A percentile compares a stretch with the other conserved stretches of the same genome.
Evolutionary conservation across 768 basidiomycete genomes (phyloP).

Genomic region (Amanita muscaria): DNA sequence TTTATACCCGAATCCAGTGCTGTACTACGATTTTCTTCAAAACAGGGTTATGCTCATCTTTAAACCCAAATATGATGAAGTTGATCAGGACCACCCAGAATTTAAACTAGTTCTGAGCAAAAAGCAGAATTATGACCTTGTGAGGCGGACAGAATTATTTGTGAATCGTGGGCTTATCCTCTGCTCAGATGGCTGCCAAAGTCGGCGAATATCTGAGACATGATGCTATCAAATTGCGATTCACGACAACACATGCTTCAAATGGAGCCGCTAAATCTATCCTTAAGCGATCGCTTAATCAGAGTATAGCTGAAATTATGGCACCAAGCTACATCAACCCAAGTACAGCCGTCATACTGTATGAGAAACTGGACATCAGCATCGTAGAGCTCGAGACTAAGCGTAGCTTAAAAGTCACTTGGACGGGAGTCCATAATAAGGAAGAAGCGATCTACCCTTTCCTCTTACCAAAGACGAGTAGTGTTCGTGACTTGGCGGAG

Average conservation of each 20-base stretch:
- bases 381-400: constrained; percentile 99
- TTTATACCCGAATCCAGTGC: constrained; percentile 81
- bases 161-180: constrained; percentile 11
- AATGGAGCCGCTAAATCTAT: constrained; percentile 81
- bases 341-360: constrained; percentile 82
- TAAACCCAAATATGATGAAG: constrained; percentile 87
- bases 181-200: constrained; percentile 73
- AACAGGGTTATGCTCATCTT: constrained; percentile 95
- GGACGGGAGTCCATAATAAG: constrained; percentile 96
- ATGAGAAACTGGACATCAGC: constrained; percentile 94
- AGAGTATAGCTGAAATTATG: constrained; percentile 94
- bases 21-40: constrained; percentile 97
- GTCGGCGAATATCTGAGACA: constrained; percentile 87
- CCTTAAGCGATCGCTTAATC: constrained; percentile 88
- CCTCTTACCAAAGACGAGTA: constrained; percentile 94
- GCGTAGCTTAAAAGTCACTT: constrained; percentile 89
- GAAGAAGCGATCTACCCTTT: constrained; percentile 88
- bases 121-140: constrained; percentile 97
- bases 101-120: constrained; percentile 91
- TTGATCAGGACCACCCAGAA: constrained; percentile 71
- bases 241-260: constrained; percentile 88
- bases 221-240: constrained; percentile 94
- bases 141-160: constrained; percentile 32
- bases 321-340: constrained; percentile 78
- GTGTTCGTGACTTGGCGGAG: constrained; percentile 84